Conservation (phyloP, 2,329 filamentous ascomycete genomes). For the Fusarium sp. region DNA sequence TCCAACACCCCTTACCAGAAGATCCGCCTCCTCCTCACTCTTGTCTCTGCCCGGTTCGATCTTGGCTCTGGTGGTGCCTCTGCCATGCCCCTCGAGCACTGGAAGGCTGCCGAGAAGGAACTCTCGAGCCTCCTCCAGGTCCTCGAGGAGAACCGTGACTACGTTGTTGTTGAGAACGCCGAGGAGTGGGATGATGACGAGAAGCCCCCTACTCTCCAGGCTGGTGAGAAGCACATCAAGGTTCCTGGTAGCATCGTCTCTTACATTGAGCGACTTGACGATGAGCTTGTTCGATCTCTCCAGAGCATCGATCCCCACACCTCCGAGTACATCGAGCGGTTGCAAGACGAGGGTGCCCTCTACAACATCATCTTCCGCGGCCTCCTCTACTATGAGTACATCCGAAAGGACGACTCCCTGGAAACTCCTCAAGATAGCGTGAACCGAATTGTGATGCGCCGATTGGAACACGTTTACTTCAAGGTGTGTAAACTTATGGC, state of each 20-base stretch:
- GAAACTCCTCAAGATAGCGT: slow-evolving; percentile 85
- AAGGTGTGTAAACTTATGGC: slow-evolving; percentile 85
- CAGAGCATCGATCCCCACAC: slow-evolving; percentile 99
- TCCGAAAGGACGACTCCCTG: slow-evolving; percentile 76
- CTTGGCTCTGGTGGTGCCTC: slow-evolving; percentile 79
- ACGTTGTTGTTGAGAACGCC: slow-evolving; percentile 88
- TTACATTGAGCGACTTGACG: slow-evolving; percentile 92
- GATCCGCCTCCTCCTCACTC: slow-evolving; percentile 88
- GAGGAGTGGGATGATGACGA: slow-evolving; percentile 99
- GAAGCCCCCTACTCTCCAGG: slow-evolving; percentile 80
- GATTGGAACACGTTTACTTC: slow-evolving; percentile 98
- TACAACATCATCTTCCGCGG: slow-evolving; percentile 94
- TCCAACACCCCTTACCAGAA: slow-evolving; percentile 91
- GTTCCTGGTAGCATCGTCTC: slow-evolving; percentile 95
- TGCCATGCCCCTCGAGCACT: slow-evolving; percentile 95
- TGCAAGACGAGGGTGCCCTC: slow-evolving; percentile 88
- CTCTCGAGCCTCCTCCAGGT: slow-evolving; percentile 80
- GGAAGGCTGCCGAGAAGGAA: slow-evolving; percentile 94
- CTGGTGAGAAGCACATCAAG: slow-evolving; percentile 85
- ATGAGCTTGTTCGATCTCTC: slow-evolving; percentile 96
- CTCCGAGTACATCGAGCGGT: slow-evolving; percentile 95
- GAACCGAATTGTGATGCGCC: slow-evolving; percentile 92
- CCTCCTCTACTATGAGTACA: slow-evolving; percentile 86
- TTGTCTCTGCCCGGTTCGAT: slow-evolving; percentile 95
- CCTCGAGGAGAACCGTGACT: slow-evolving; percentile 81